Percentiles rank a stretch among this genome's conserved stretches.
These are phyloP conservation scores for Populus simonii DNA, from an alignment of 345 rosid genomes.

Conservation along the genomic window DNA sequence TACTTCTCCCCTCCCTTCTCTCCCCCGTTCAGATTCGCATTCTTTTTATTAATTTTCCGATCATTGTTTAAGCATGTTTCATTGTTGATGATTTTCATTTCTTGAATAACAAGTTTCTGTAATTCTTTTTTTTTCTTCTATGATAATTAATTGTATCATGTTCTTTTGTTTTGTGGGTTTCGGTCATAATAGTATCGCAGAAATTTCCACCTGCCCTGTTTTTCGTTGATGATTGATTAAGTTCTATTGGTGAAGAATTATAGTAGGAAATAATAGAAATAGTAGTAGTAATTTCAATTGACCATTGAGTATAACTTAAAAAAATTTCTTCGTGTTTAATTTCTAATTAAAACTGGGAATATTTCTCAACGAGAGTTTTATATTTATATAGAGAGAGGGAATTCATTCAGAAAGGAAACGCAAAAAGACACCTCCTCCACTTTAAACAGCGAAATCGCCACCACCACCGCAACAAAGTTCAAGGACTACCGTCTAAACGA, in stretches of 20 bases:
- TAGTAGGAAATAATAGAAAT: no score
- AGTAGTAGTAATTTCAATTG: not conserved
- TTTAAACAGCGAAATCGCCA: conserved; percentile 13
- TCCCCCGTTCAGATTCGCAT: not conserved
- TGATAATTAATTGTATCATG: no score
- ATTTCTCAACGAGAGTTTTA: not conserved
- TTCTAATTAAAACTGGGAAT: not conserved
- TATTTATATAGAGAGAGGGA: not conserved
- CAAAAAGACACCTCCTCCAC: conserved; percentile 22
- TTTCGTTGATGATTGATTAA: no score
- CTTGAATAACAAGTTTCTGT: not conserved
- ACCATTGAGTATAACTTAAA: not conserved
- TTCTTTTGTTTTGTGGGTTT: not conserved
- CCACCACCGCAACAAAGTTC: not conserved
- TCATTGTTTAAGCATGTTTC: not conserved
- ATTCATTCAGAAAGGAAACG: conserved; percentile 11
- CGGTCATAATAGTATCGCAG: not conserved
- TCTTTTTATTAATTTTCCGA: no score
- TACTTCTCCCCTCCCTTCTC: not conserved
- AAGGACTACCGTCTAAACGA: conserved; percentile 6
- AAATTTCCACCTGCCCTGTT: no score
- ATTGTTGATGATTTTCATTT: no score
- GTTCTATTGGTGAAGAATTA: no score
- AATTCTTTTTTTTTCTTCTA: no score
- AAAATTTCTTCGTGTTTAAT: not conserved